These are phyloP conservation scores for Lipomyces mesembrius DNA, from an alignment of 805 yeast species.

Conservation along the genomic window DNA sequence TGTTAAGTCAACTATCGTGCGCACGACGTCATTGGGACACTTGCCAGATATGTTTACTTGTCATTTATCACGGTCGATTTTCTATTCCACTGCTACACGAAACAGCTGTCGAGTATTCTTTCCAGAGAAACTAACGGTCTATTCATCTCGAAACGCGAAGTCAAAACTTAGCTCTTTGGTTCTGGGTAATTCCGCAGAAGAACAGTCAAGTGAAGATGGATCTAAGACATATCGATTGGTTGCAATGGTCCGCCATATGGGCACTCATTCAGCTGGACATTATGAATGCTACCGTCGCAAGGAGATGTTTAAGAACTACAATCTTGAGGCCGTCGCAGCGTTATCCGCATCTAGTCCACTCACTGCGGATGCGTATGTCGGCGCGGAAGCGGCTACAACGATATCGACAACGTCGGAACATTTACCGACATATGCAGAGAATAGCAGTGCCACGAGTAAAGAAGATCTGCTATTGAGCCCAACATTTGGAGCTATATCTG, in stretches of 20 bases:
- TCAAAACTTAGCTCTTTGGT: background rate
- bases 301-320: conserved; percentile 36
- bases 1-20: conserved; percentile 68
- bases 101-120: conserved; percentile 75
- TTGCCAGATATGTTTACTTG: conserved; percentile 75
- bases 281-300: conserved; percentile 58
- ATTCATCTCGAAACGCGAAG: background rate
- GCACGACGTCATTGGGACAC: conserved; percentile 61
- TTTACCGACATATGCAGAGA: background rate
- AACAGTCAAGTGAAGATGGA: background rate
- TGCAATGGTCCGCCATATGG: conserved; percentile 82
- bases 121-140: conserved; percentile 58
- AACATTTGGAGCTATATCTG: background rate
- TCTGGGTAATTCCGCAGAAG: background rate
- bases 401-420: background rate
- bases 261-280: conserved; percentile 53
- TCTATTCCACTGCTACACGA: conserved; percentile 67
- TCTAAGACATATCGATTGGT: conserved; percentile 56
- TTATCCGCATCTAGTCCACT: background rate
- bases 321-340: background rate
- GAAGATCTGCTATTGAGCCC: background rate
- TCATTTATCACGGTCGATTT: conserved; percentile 87
- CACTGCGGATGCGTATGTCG: background rate
- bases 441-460: background rate
- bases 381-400: background rate